phyloP scores from a whole-genome alignment of 805 yeast species.

The Groenewaldozyma tartarivorans region DNA sequence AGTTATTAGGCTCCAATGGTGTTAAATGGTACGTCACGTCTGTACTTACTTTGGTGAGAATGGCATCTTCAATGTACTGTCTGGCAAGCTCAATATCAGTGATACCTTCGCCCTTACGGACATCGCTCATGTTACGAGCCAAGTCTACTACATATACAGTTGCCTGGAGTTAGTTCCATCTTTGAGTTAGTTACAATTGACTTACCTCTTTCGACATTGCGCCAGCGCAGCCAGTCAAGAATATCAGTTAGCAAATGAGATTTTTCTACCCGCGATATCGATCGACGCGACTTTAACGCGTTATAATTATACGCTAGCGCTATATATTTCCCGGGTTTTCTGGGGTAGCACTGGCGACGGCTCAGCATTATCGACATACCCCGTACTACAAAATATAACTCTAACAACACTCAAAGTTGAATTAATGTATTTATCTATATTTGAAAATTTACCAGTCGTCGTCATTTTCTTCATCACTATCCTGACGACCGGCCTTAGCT shows the following conservation, averaged over 20 bases:
- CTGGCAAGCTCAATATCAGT: conserved; percentile 20
- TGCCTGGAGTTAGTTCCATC: conserved; percentile 17
- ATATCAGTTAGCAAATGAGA: too few relatives aligned
- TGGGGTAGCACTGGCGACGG: too few relatives aligned
- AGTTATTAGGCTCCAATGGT: conserved; percentile 1
- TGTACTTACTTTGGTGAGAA: conserved; percentile 24
- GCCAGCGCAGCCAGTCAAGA: too few relatives aligned
- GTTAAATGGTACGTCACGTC: not conserved
- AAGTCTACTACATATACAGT: conserved; percentile 45
- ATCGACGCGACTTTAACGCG: too few relatives aligned
- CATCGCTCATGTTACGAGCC: conserved; percentile 27
- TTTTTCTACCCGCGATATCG: too few relatives aligned
- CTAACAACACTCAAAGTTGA: too few relatives aligned
- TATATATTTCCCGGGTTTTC: not conserved
- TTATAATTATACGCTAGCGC: not conserved
- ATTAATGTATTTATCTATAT: not conserved
- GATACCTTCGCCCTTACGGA: conserved; percentile 8
- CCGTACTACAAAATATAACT: too few relatives aligned
- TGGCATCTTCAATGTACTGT: conserved; percentile 34
- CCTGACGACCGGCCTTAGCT: conserved; percentile 48
- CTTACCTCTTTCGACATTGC: conserved; percentile 20
- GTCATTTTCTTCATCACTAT: conserved; percentile 47
- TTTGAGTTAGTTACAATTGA: not conserved
- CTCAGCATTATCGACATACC: too few relatives aligned
- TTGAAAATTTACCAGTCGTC: conserved; percentile 24